A percentile compares a stretch with the other conserved stretches of the same genome.
These are phyloP conservation scores for Calonectria hongkongensis DNA, from an alignment of 2,329 filamentous ascomycete genomes.

Conservation along the genomic window DNA sequence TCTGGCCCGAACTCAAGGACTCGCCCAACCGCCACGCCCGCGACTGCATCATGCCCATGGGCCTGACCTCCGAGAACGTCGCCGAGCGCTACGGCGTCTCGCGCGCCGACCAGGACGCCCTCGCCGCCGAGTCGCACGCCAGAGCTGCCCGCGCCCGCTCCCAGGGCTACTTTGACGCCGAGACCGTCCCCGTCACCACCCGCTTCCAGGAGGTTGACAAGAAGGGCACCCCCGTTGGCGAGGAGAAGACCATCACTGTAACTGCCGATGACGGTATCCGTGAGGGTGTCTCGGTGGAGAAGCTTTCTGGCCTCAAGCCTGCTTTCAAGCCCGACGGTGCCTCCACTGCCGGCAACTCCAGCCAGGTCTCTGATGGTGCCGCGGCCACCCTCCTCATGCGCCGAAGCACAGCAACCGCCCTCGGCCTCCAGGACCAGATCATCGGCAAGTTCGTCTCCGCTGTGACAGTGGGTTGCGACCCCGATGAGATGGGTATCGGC, in stretches of 20 bases:
- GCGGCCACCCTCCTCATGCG: constrained; percentile 90
- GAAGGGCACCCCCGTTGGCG: constrained; percentile 73
- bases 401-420: constrained; percentile 83
- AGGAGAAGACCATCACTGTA: constrained; percentile 79
- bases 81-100: constrained; percentile 84
- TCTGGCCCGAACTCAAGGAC: constrained; percentile 84
- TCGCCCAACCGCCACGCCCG: constrained; percentile 80
- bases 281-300: constrained; percentile 79
- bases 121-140: constrained; percentile 84
- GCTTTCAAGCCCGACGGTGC: constrained; percentile 85
- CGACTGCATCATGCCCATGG: constrained; percentile 97
- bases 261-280: constrained; percentile 89
- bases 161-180: constrained; percentile 81
- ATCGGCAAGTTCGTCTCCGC: constrained; percentile 90
- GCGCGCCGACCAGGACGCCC: constrained; percentile 86
- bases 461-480: constrained; percentile 84
- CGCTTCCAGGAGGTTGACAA: constrained; percentile 79
- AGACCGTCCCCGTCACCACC: constrained; percentile 89
- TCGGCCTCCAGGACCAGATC: constrained; percentile 81
- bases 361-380: constrained; percentile 91
- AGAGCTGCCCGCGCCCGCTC: constrained; percentile 83
- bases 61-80: constrained; percentile 92
- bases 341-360: constrained; percentile 90
- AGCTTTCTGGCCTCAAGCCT: constrained; percentile 86
- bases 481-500: constrained; percentile 96